Evolutionary conservation across 345 rosid species (phyloP).

Genomic region (Bruguiera parviflora): DNA sequence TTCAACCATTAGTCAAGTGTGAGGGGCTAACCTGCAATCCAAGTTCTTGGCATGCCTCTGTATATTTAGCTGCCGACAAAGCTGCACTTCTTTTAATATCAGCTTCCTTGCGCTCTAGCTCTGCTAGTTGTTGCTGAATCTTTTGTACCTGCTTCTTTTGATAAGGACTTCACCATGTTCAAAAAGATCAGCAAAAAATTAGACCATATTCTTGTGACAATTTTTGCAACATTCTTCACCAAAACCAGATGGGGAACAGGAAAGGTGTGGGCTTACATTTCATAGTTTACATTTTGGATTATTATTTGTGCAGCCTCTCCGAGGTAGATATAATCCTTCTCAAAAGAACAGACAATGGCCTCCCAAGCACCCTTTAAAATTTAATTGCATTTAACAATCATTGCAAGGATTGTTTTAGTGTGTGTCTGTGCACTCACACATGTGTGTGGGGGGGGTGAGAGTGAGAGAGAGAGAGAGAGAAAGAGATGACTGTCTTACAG

Average conservation of each 20-base stretch:
- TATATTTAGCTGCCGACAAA: slow-evolving; percentile 77
- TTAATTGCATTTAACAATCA: slow-evolving; percentile 2
- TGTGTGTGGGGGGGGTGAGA: background rate
- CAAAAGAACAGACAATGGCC: slow-evolving; percentile 67
- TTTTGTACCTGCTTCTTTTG: slow-evolving; percentile 96
- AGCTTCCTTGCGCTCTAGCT: slow-evolving; percentile 90
- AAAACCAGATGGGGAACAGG: slow-evolving; percentile 8
- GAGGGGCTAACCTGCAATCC: slow-evolving; percentile 68
- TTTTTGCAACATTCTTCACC: background rate
- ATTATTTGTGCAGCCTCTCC: slow-evolving; percentile 96
- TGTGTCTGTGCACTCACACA: too few relatives aligned
- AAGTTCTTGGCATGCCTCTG: slow-evolving; percentile 92
- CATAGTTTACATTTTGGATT: slow-evolving; percentile 85
- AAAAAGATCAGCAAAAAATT: slow-evolving; percentile 14
- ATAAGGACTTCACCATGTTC: slow-evolving; percentile 55
- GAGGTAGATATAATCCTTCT: slow-evolving; percentile 82
- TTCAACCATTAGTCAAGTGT: slow-evolving; percentile 10
- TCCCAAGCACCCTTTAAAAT: slow-evolving; percentile 80
- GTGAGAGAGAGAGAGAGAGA: background rate
- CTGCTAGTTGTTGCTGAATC: slow-evolving; percentile 80
- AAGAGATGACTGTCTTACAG: slow-evolving; percentile 50
- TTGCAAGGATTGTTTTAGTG: background rate
- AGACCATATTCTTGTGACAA: background rate
- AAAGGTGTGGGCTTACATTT: slow-evolving; percentile 58
- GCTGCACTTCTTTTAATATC: slow-evolving; percentile 84